Conservation (phyloP, 805 yeast genomes). For the Lipomyces kockii region DNA sequence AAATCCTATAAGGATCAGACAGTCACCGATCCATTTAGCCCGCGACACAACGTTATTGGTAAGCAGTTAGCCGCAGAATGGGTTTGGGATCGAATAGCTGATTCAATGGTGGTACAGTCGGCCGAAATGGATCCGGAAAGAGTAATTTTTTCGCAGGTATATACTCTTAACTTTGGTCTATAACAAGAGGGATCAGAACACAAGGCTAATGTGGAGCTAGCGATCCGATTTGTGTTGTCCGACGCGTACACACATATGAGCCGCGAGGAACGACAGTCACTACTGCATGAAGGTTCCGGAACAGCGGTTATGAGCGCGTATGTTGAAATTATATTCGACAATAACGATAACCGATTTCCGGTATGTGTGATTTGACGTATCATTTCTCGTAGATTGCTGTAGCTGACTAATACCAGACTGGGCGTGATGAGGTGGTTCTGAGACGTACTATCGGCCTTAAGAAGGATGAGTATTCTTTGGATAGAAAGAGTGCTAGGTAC, state of each 20-base stretch:
- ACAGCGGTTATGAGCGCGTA: slow-evolving; percentile 83
- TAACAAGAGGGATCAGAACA: neutral
- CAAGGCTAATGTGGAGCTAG: slow-evolving; percentile 43
- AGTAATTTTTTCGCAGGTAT: slow-evolving; percentile 80
- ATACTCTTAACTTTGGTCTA: neutral
- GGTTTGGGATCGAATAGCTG: slow-evolving; percentile 3
- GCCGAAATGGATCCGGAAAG: slow-evolving; percentile 96
- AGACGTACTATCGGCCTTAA: slow-evolving; percentile 92
- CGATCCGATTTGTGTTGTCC: slow-evolving; percentile 87
- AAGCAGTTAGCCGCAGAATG: slow-evolving; percentile 29
- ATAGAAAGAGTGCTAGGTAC: slow-evolving; percentile 71
- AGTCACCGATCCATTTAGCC: slow-evolving; percentile 73
- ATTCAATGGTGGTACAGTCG: slow-evolving; percentile 49
- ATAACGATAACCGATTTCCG: slow-evolving; percentile 75
- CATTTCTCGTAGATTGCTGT: neutral
- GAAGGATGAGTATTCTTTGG: slow-evolving; percentile 87
- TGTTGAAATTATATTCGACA: slow-evolving; percentile 88
- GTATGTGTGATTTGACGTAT: slow-evolving; percentile 2
- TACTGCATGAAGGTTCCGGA: slow-evolving; percentile 86
- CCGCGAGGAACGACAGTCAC: slow-evolving; percentile 81
- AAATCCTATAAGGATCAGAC: slow-evolving; percentile 89
- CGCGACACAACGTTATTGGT: slow-evolving; percentile 78
- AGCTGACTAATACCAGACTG: slow-evolving; percentile 44
- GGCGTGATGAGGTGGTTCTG: slow-evolving; percentile 69
- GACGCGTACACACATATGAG: slow-evolving; percentile 87